These are phyloP conservation scores for Meripilus lineatus DNA, from an alignment of 1,284 basidiomycete genomes.

Conservation along the genomic window DNA sequence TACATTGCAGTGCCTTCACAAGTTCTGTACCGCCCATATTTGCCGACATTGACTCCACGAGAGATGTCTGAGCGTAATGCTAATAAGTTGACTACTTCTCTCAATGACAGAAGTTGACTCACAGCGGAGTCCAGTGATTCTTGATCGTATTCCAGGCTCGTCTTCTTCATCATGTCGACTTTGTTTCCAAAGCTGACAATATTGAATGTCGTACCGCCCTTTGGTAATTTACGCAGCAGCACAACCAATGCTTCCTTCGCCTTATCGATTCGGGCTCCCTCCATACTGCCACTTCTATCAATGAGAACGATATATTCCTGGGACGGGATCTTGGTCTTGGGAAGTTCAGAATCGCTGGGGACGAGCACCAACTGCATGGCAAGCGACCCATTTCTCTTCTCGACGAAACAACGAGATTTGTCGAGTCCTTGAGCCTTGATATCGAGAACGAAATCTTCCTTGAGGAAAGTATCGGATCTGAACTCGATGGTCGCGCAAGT, in stretches of 20 bases:
- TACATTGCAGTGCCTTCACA: slow-evolving; percentile 30
- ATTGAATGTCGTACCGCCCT: slow-evolving; percentile 28
- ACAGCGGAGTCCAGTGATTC: too few species aligned
- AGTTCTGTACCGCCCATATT: slow-evolving; percentile 47
- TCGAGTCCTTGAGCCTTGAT: slow-evolving; percentile 32
- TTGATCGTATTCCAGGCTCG: too few species aligned
- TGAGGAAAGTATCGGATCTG: slow-evolving; percentile 8
- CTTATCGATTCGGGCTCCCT: slow-evolving; percentile 28
- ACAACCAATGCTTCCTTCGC: slow-evolving; percentile 35
- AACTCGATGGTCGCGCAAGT: not conserved
- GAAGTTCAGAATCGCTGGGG: too few species aligned
- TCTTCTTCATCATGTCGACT: too few species aligned
- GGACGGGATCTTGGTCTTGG: too few species aligned
- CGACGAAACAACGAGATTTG: slow-evolving; percentile 49
- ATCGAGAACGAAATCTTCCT: slow-evolving; percentile 11
- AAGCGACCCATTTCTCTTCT: slow-evolving; percentile 37
- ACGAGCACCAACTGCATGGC: slow-evolving; percentile 50
- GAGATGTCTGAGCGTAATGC: slow-evolving; percentile 30
- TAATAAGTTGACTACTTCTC: too few species aligned
- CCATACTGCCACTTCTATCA: slow-evolving; percentile 44
- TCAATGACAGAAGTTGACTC: too few species aligned
- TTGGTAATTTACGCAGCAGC: slow-evolving; percentile 38
- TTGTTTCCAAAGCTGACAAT: not conserved
- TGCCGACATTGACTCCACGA: slow-evolving; percentile 36
- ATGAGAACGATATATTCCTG: slow-evolving; percentile 47